A percentile compares a stretch with the other conserved stretches of the same genome.
These are phyloP conservation scores for Plantago rigida DNA, from an alignment of 305 asterid genomes.

Conservation along the genomic window DNA sequence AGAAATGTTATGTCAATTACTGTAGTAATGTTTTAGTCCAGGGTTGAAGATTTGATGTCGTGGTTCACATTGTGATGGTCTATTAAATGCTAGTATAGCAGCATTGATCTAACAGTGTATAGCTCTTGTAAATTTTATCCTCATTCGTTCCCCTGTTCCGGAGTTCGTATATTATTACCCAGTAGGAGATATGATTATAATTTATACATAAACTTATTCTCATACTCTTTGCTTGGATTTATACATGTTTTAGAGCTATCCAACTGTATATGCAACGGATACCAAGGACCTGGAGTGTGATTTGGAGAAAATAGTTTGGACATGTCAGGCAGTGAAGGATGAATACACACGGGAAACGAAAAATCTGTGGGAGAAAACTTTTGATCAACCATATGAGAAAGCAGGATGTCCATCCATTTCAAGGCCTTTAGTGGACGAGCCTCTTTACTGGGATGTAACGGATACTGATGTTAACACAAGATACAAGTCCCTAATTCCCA, in stretches of 20 bases:
- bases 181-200: too few species aligned
- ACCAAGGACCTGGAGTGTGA: conserved; percentile 52
- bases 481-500: conserved; percentile 65
- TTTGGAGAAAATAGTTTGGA: conserved; percentile 42
- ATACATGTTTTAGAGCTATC: conserved; percentile 61
- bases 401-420: conserved; percentile 54
- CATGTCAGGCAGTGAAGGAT: conserved; percentile 41
- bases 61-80: too few species aligned
- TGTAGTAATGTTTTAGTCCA: too few species aligned
- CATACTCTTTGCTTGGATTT: conserved; percentile 19
- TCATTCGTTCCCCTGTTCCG: too few species aligned
- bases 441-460: conserved; percentile 58
- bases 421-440: conserved; percentile 32
- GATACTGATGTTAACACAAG: conserved; percentile 52
- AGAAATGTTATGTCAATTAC: too few species aligned
- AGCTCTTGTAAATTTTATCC: too few species aligned
- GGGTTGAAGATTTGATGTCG: too few species aligned
- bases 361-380: conserved; percentile 64
- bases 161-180: too few species aligned
- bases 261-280: conserved; percentile 62
- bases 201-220: too few species aligned
- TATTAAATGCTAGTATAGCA: too few species aligned
- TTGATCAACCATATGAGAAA: conserved; percentile 73
- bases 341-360: conserved; percentile 44
- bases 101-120: too few species aligned